Base-by-base conservation (phyloP, 2,329 filamentous ascomycete genomes). In the Aspergillus sp. region DNA sequence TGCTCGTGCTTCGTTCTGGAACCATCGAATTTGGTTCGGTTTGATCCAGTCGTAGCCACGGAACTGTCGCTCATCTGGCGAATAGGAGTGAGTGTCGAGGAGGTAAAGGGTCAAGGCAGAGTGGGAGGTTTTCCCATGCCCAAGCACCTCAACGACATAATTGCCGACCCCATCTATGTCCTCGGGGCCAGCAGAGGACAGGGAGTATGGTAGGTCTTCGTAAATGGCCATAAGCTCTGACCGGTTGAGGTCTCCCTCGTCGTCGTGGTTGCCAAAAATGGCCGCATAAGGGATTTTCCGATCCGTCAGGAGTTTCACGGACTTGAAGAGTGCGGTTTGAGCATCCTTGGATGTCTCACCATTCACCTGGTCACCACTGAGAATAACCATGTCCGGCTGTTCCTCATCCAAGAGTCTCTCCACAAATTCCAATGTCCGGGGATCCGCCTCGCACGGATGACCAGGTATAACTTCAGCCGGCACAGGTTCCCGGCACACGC, bases 21-120 rank as follows among this genome's bases (percentile, higher is more conserved):
- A 98, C 93, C 93, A 98, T 47, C 87, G 81, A 49, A 96, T 95
- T 67, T 98, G 93, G 57, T 80, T 89, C 40, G 83, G 83, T 71
- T 97, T 97, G 62, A 98, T 73, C 93, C 93, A 98, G 69, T 97
- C 91, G 64, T 98, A 98, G 42, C 93, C 93, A n/a, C 82, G 80
- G 65, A 83, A 96, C 49, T 87, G 82, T 47, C 82, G 80, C 68
- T 96, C 88, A 61, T 98, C 86, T 0, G 90, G 90, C 4, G 88
- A 88, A 67, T 96, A 94, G 3, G 86, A 78, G 65, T 98, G 93
- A 0, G 90, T 90, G 67, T 98, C 93, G 40, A 98, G 79, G 54
- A 98, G 76, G 69, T 96, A 98, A n/a, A 98, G 74, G 0, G 91
- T 96, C 43, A 98, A 70, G 4, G 93, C 93, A 1, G 89, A 94